Evolutionary conservation across 345 rosid species (phyloP).

Genomic region (Arabidopsis suecica): DNA sequence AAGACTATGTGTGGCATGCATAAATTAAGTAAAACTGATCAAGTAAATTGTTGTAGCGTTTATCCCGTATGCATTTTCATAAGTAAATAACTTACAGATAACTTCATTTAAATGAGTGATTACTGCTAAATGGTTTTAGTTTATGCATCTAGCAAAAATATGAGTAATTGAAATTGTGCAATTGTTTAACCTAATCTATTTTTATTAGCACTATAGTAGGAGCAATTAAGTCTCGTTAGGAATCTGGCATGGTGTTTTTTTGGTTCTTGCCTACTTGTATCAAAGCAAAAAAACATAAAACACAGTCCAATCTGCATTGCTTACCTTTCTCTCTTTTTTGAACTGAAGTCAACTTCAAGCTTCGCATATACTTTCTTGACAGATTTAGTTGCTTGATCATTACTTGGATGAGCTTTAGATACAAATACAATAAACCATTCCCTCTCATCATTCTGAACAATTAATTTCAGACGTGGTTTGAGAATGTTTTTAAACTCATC

Average conservation of each 20-base stretch:
- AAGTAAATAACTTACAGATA: constrained; percentile 12
- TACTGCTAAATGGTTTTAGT: constrained; percentile 20
- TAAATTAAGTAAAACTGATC: neutral
- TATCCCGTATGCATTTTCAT: neutral
- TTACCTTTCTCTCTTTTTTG: constrained; percentile 95
- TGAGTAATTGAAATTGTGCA: neutral
- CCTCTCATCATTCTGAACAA: constrained; percentile 90
- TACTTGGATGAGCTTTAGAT: constrained; percentile 87
- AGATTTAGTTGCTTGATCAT: constrained; percentile 84
- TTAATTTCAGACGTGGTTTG: constrained; percentile 87
- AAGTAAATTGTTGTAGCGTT: neutral
- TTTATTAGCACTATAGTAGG: constrained; percentile 19
- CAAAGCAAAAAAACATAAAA: constrained; percentile 7
- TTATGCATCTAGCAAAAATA: constrained; percentile 26
- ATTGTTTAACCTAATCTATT: neutral
- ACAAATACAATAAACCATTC: constrained; percentile 99
- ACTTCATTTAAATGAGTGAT: constrained; percentile 18
- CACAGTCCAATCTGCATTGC: constrained; percentile 19
- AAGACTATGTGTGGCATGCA: constrained; percentile 18
- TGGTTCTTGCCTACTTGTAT: neutral
- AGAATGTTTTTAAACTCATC: constrained; percentile 96
- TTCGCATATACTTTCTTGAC: constrained; percentile 87
- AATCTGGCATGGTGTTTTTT: constrained; percentile 15
- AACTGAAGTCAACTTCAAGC: constrained; percentile 95
- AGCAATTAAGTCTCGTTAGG: constrained; percentile 9